Base-by-base conservation (phyloP, 306 rosid genomes). In the Hippophae rhamnoides region DNA sequence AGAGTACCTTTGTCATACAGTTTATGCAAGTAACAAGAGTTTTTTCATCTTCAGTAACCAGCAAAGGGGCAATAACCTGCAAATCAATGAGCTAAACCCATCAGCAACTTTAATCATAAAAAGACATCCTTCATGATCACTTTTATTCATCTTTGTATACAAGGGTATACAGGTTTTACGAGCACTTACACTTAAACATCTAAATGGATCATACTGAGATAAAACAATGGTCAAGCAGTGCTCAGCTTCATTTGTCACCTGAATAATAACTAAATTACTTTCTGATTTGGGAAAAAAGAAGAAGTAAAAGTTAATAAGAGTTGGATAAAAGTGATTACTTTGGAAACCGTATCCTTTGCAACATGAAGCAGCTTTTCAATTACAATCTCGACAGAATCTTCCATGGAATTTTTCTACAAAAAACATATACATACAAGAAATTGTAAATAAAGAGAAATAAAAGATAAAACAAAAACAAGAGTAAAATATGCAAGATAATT, bases 301-400 rank as follows among this genome's bases (percentile, higher is more conserved):
- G 10, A 50, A 72, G 51, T 57, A 56, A 78, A 65, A 41, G 10
- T 51, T 12, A 1, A 50, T 60, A 43, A 41, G 49, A 47, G 43
- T 51, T 58, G 47, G 59, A 63, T 44, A 46, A 57, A 44, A 61
- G 47, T 12, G n/a, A 45, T 57, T 84, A 93, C 99, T 76, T 89
- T 86, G 56, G 95, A 83, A 80, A 82, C 77, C 56, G 47, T 63
- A 62, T 89, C 97, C 68, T 82, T 86, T 4, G 94, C 68, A 63
- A 84, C 94, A 81, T 82, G 84, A 75, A 93, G 97, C 80, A 93
- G 83, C 80, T 86, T 93, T 76, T 93, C 97, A 79, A 93, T 82
- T 27, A 93, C 83, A 45, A 89, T 79, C 82, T 89, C 99, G 66
- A 93, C 86, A 54, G 97, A 93, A 73, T 81, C 88, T 80, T 84